Conservation (phyloP, 176 grass and related monocot species). For the Lolium rigidum region DNA sequence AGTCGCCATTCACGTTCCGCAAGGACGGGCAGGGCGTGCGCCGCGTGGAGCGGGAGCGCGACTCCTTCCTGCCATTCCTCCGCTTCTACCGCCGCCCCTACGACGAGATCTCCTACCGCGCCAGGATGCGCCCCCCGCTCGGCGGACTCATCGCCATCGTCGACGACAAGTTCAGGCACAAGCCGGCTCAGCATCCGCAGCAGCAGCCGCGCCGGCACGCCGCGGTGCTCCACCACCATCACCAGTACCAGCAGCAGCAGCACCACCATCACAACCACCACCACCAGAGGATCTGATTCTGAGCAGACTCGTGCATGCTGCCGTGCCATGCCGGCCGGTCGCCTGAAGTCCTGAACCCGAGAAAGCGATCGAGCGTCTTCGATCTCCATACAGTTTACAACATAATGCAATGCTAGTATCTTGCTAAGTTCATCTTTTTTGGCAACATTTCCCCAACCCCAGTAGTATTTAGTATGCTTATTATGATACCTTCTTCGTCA, state of each 20-base stretch:
- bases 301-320: no score
- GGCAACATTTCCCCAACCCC: slow-evolving; percentile 6
- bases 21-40: slow-evolving; percentile 64
- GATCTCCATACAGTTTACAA: slow-evolving; percentile 61
- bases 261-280: slow-evolving; percentile 34
- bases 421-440: slow-evolving; percentile 59
- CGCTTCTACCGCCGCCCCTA: slow-evolving; percentile 91
- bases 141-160: slow-evolving; percentile 95
- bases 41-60: slow-evolving; percentile 75
- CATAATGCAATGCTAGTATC: slow-evolving; percentile 54
- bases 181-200: background rate
- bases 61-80: slow-evolving; percentile 84
- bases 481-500: slow-evolving; percentile 28
- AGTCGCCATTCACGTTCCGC: slow-evolving; percentile 87
- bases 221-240: slow-evolving; percentile 21
- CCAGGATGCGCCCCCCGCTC: slow-evolving; percentile 89
- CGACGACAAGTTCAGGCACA: slow-evolving; percentile 59
- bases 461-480: slow-evolving; percentile 39
- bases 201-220: slow-evolving; percentile 50
- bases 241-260: slow-evolving; percentile 29
- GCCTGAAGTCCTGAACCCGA: background rate
- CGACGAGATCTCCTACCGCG: slow-evolving; percentile 94
- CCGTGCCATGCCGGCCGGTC: background rate
- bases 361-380: slow-evolving; percentile 41
- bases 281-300: slow-evolving; percentile 61